Conservation (phyloP, 208 protist genomes). For the Leishmania turanica region DNA sequence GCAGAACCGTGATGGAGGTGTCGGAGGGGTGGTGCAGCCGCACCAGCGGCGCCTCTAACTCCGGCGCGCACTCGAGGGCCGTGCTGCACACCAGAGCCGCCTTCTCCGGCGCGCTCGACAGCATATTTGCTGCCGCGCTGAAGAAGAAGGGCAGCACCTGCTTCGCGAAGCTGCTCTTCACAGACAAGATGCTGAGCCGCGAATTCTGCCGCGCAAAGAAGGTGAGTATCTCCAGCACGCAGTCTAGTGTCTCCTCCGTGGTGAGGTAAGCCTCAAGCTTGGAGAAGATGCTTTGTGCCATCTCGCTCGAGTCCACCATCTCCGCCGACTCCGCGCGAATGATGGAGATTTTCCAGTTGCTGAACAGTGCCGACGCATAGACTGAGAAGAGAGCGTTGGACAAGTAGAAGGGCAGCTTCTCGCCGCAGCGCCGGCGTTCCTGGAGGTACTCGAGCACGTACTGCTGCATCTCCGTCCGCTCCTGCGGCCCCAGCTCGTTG, state of each 20-base stretch:
- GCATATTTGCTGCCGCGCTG: constrained; percentile 36
- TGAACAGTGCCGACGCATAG: constrained; percentile 70
- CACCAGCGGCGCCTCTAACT: constrained; percentile 28
- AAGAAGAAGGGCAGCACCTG: constrained; percentile 79
- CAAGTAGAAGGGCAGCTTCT: constrained; percentile 63
- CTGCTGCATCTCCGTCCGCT: constrained; percentile 67
- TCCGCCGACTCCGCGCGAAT: constrained; percentile 38
- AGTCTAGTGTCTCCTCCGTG: constrained; percentile 66
- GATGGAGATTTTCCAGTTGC: constrained; percentile 76
- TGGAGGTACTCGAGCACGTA: constrained; percentile 70
- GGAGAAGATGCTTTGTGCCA: constrained; percentile 36
- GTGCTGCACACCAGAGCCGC: constrained; percentile 67
- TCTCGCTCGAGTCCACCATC: constrained; percentile 28
- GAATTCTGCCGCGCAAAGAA: constrained; percentile 66
- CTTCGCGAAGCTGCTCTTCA: constrained; percentile 48
- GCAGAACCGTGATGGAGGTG: constrained; percentile 52
- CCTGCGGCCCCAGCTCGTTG: constrained; percentile 85
- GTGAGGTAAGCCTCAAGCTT: constrained; percentile 57
- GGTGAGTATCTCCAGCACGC: constrained; percentile 69
- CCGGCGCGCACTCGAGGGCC: constrained; percentile 58
- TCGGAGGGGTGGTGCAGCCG: constrained; percentile 53
- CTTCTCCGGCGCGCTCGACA: constrained; percentile 19
- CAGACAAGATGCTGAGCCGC: constrained; percentile 44
- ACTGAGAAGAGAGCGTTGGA: constrained; percentile 71
- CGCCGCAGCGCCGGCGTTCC: constrained; percentile 33